Evolutionary conservation across 2,329 filamentous ascomycete species (phyloP).

Genomic region (Penicillium sp.): DNA sequence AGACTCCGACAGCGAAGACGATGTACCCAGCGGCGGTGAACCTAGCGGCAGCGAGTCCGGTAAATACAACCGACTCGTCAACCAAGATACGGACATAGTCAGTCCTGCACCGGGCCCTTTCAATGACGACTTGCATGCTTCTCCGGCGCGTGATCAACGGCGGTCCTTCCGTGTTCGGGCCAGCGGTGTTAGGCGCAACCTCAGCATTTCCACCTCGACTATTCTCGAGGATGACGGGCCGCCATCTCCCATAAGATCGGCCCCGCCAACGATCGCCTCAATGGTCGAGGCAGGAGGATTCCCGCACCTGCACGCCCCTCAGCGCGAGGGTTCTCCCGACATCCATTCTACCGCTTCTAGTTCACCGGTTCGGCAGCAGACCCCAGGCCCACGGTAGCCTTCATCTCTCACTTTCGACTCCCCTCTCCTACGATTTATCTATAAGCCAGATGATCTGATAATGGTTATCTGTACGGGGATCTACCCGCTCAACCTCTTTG

Average conservation of each 20-base stretch:
- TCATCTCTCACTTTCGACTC: constrained; percentile 5
- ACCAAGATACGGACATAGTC: constrained; percentile 23
- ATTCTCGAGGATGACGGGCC: constrained; percentile 28
- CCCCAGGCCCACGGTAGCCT: constrained; percentile 12
- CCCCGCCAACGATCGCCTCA: constrained; percentile 28
- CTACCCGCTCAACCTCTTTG: not conserved
- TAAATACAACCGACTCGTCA: constrained; percentile 26
- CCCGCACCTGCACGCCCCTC: constrained; percentile 12
- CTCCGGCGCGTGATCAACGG: constrained; percentile 23
- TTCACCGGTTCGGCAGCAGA: constrained; percentile 16
- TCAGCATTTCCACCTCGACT: constrained; percentile 30
- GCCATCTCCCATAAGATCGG: constrained; percentile 28
- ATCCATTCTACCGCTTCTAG: constrained; percentile 20
- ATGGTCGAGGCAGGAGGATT: constrained; percentile 26
- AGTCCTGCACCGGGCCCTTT: constrained; percentile 13
- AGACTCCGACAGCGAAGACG: constrained; percentile 28
- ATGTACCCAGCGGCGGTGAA: constrained; percentile 21
- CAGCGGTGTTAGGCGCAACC: constrained; percentile 29
- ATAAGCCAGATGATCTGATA: constrained; percentile 12
- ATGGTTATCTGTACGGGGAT: constrained; percentile 9
- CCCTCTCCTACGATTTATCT: constrained; percentile 14
- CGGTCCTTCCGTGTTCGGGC: constrained; percentile 34
- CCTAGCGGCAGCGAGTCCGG: constrained; percentile 21
- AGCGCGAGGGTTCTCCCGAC: constrained; percentile 27
- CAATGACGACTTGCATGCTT: constrained; percentile 27